These are phyloP conservation scores for Podospora bellae-mahoneyi DNA, from an alignment of 495 filamentous ascomycete genomes.

Conservation along the genomic window DNA sequence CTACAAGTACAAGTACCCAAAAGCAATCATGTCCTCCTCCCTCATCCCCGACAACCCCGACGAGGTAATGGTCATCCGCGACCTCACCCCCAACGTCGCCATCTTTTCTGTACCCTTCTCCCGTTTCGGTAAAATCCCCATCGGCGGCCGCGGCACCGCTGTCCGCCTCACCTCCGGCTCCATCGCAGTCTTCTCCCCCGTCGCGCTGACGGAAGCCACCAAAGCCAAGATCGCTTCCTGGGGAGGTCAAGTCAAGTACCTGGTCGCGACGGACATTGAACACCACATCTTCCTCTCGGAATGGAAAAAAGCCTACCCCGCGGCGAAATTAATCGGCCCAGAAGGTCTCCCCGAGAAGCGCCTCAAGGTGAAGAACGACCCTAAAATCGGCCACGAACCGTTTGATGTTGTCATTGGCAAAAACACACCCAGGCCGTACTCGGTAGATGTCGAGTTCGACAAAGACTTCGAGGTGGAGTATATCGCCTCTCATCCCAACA, in stretches of 20 bases:
- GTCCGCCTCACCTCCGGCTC: constrained; percentile 72
- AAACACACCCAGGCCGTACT: constrained; percentile 40
- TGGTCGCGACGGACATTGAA: constrained; percentile 81
- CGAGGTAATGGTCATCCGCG: constrained; percentile 81
- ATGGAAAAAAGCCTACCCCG: constrained; percentile 76
- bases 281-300: constrained; percentile 87
- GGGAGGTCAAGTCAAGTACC: constrained; percentile 72
- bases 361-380: constrained; percentile 48
- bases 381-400: constrained; percentile 62
- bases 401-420: constrained; percentile 65
- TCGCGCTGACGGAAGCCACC: constrained; percentile 75
- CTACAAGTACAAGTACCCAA: background rate
- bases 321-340: constrained; percentile 75
- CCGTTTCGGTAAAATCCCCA: constrained; percentile 72
- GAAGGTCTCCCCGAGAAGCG: constrained; percentile 87
- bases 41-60: constrained; percentile 60
- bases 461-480: constrained; percentile 83
- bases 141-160: constrained; percentile 84
- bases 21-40: constrained; percentile 40
- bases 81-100: constrained; percentile 72
- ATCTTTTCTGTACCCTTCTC: constrained; percentile 82
- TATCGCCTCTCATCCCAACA: constrained; percentile 73
- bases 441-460: constrained; percentile 74
- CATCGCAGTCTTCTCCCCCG: constrained; percentile 89
- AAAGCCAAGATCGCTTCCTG: constrained; percentile 60